phyloP scores from a whole-genome alignment of 1,284 basidiomycete genomes.

The Leucoagaricus sp. region DNA sequence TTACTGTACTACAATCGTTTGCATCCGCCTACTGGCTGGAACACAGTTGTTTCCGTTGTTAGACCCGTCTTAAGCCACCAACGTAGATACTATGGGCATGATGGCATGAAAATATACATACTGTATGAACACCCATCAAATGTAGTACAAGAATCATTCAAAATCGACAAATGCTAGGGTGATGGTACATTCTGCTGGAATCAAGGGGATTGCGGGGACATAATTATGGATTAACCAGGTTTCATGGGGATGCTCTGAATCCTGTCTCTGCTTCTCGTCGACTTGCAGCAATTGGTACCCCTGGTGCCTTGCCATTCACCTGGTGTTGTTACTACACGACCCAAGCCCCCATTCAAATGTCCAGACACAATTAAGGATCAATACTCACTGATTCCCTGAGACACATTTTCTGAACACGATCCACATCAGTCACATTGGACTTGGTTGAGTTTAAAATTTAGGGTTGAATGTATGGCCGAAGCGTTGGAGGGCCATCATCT shows the following conservation, averaged over 20 bases:
- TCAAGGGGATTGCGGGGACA: too few relatives aligned
- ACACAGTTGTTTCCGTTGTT: not conserved
- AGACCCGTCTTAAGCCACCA: conserved; percentile 4
- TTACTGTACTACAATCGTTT: conserved; percentile 1
- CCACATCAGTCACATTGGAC: too few relatives aligned
- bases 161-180: not conserved
- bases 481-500: not conserved
- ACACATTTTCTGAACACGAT: too few relatives aligned
- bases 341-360: too few relatives aligned
- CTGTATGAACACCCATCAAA: not conserved
- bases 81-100: conserved; percentile 6
- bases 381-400: too few relatives aligned
- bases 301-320: conserved; percentile 1
- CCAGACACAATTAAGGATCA: too few relatives aligned
- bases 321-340: not conserved
- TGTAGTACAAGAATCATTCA: not conserved
- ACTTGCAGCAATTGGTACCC: not conserved
- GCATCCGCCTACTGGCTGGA: not conserved
- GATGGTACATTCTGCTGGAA: too few relatives aligned
- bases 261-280: not conserved
- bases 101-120: conserved; percentile 1
- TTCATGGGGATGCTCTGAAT: not conserved
- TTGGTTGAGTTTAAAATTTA: not conserved
- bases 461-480: not conserved
- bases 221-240: too few relatives aligned